Evolutionary conservation across 371 early-diverging fungal species (phyloP), one percentile per base, ranked within the genome.

Genomic region (Mucor mucedo): DNA sequence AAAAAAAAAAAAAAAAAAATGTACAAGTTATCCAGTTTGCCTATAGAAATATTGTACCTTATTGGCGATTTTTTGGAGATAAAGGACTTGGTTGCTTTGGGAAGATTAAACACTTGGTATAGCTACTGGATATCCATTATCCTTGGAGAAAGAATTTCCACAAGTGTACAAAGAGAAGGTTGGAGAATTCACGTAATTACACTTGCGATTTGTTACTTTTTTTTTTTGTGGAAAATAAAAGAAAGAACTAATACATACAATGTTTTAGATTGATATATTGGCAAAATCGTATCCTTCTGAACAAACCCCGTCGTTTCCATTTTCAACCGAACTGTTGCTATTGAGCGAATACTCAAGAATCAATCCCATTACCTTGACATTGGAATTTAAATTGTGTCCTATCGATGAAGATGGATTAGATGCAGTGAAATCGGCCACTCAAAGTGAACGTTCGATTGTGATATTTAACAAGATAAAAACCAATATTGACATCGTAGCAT

Each of bases 171-270:
- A 28, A 27, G 62, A 4, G 66, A 66, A 13, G 70, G 70, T 2
- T 70, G 70, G 70, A 52, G 63, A 55, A 62, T 70, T 39, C 65
- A 70, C 62, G 66, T 63, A 66, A 41, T 48, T 52, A 16, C 44
- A 8, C 41, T 13, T 14, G 5, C 52, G 11, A 10, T 41, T 41
- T 10, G 16, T 16, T 3, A 27, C 13, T 42, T 42, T 10, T 35
- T 13, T 30, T 21, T 35, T 13, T 30, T 21, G 21, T 21, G 21
- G 21, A 21, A 35, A 35, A 35, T 4, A 35, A 35, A 35, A 35
- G 8, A 35, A 35, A 35, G 8, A 35, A 35, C 4, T 35, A 35
- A 35, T 2, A 21, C 16, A 45, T 47, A 33, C 8, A 11, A 30
- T 28, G 14, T 32, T 5, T 16, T 55, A 70, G 66, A 62, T 70